phyloP scores from a whole-genome alignment of 495 filamentous ascomycete genomes.

The Xylaria grammica region DNA sequence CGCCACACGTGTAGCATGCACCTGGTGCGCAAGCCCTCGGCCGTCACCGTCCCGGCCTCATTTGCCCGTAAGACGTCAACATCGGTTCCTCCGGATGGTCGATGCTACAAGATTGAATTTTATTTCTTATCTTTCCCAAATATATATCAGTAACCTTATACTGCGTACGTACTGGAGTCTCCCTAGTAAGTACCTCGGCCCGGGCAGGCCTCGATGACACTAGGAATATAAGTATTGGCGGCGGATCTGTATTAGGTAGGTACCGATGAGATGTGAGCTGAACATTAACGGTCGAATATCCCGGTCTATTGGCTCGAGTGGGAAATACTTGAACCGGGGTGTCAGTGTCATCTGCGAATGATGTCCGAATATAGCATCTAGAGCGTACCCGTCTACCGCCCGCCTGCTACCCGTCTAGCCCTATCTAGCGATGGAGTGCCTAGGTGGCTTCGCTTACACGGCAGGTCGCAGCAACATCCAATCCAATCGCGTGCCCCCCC shows the following conservation, averaged over 20 bases:
- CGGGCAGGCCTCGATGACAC: no score
- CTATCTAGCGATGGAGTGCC: not conserved
- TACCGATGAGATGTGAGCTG: not conserved
- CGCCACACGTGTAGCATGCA: not conserved
- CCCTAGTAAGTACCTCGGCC: no score
- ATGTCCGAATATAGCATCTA: not conserved
- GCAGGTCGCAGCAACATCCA: not conserved
- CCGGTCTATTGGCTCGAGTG: not conserved
- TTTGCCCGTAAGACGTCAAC: not conserved
- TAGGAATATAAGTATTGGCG: no score
- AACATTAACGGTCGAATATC: not conserved
- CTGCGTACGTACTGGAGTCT: no score
- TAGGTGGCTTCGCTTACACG: slow-evolving; percentile 16
- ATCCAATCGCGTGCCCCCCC: not conserved
- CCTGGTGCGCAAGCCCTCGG: no score
- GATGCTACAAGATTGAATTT: not conserved
- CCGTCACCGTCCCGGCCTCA: not conserved
- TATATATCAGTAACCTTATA: no score
- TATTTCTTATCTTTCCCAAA: no score
- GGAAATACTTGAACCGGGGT: not conserved
- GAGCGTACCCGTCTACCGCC: no score
- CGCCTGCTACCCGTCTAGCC: not conserved
- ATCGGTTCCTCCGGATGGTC: not conserved
- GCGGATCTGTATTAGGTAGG: no score
- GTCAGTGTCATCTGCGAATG: not conserved